Evolutionary conservation across 2,329 filamentous ascomycete genomes (phyloP), one percentile per base, ranked within the genome.

Genomic region (Zopfia rhizophila): DNA sequence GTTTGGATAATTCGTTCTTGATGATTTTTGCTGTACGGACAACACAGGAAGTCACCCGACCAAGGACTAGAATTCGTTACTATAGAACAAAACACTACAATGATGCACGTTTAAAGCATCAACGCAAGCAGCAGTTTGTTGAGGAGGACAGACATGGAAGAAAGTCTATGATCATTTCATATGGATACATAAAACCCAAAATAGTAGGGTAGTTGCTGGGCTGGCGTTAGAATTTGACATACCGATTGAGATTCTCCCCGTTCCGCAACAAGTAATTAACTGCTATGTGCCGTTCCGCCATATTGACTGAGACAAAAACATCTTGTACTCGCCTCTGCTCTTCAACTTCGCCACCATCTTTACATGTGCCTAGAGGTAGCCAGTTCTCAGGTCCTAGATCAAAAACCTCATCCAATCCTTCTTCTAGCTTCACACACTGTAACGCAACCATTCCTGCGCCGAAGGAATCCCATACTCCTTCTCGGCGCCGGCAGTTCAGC

Each of bases 401-500:
- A 3, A 46, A 38, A 3, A 25, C 19, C 12, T 46, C 39, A n/a
- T 49, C 45, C 6, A 63, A 44, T 4, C 53, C 55, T 38, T 65
- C 63, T 38, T 66, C 63, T 7, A 58, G 30, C 42, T 58, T 56
- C 13, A 64, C 40, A 14, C 52, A 56, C 23, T 65, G 43, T 14
- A 53, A 25, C 7, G 57, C 56, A 0, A 66, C 58, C 49, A 60
- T 51, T 5, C 57, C 63, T 1, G 59, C 62, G 16, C 56, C 61
- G 11, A 50, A 49, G 1, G 55, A 60, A 33, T 65, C 59, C 63
- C 62, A 67, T 3, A 61, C 55, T 4, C 63, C 62, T 40, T 67
- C 63, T 16, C 63, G 55, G 10, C 61, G 51, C 17, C 60, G 41
- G 45, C 52, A 56, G 32, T 48, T 58, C 14, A 63, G 52, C 2